phyloP scores from a whole-genome alignment of 2,329 filamentous ascomycete species.

The Aspergillus costaricaensis region DNA sequence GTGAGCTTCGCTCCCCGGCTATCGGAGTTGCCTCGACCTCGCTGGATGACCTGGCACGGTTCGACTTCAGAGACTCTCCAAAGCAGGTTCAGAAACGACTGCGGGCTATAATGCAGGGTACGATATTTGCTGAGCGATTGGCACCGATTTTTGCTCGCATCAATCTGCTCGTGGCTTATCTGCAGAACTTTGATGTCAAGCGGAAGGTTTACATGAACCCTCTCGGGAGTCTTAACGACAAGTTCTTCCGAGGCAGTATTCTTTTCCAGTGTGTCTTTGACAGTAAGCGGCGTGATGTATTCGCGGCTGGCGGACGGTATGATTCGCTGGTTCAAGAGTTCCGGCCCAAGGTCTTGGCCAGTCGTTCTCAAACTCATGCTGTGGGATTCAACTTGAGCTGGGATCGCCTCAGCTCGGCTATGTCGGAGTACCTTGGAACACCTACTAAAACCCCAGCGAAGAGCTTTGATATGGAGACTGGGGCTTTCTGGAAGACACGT shows the following conservation, averaged over 20 bases:
- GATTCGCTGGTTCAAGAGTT: conserved; percentile 86
- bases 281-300: conserved; percentile 75
- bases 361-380: conserved; percentile 70
- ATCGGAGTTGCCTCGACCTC: conserved; percentile 86
- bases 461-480: conserved; percentile 65
- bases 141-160: conserved; percentile 71
- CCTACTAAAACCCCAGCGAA: conserved; percentile 62
- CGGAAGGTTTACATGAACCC: conserved; percentile 83
- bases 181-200: conserved; percentile 71
- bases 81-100: conserved; percentile 72
- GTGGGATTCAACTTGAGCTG: conserved; percentile 92
- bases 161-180: conserved; percentile 73
- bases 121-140: conserved; percentile 54
- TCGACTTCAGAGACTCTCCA: conserved; percentile 78
- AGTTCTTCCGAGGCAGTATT: conserved; percentile 82
- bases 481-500: conserved; percentile 62
- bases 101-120: conserved; percentile 56
- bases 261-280: conserved; percentile 92
- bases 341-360: conserved; percentile 66
- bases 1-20: conserved; percentile 76
- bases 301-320: conserved; percentile 91
- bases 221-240: conserved; percentile 84
- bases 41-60: conserved; percentile 83
- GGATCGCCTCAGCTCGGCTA: conserved; percentile 72
- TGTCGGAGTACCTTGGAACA: conserved; percentile 55